Base-by-base conservation (phyloP, 176 grass and related monocot species). In the Musa beccarii region DNA sequence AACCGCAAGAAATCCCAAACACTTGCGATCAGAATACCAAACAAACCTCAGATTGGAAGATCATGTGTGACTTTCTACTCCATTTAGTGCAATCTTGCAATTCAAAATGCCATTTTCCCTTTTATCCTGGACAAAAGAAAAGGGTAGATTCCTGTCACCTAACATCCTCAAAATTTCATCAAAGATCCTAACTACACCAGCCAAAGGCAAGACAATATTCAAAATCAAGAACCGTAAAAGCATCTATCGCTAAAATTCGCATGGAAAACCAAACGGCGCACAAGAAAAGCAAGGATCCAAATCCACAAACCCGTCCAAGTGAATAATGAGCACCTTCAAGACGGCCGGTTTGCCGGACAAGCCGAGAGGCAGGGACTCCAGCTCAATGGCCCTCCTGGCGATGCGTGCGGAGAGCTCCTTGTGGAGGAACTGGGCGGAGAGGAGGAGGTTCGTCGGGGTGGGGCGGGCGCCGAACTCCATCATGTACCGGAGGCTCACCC, bases 401-500 rank as follows among this genome's bases (percentile, higher is more conserved):
- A 96, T 85, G 76, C 93, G 77, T 69, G 89, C 87, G 63, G 93
- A 87, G 59, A 96, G 78, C 89, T 96, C 89, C 85, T 77, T 92
- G 14, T 90, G 89, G 53, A 96, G 85, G 80, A 96, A 96, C 83
- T 96, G 93, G 10, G 93, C 87, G 26, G 93, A 90, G 89, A 96
- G 73, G 12, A 96, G 84, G 12, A 96, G 85, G 63, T 92, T 96
- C 22, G 72, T 82, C 66, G 75, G 68, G 59, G 68, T 90, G 57
- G 87, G 90, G 49, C 77, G 76, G 54, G 89, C 87, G 22, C 93
- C 89, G 81, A 96, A 96, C 93, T 96, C 93, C 93, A 86, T 96
- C 93, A 96, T 96, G 89, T 92, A 96, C 65, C 93, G 75, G 89
- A 96, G 75, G 67, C 79, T 92, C 73, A 96, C 93, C 73, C 93